phyloP scores from a whole-genome alignment of 805 yeast species.

The Scheffersomyces coipomensis region DNA sequence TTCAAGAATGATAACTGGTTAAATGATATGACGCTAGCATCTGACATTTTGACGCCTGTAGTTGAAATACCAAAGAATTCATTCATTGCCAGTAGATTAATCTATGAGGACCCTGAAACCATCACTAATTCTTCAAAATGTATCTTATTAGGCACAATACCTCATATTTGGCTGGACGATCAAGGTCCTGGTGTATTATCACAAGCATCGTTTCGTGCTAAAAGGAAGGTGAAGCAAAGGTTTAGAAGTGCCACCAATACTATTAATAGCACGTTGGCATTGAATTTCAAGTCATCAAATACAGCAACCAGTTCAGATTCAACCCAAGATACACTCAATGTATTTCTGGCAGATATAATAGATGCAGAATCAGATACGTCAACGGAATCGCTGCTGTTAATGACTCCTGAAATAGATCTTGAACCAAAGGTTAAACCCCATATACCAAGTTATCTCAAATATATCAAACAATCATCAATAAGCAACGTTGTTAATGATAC shows the following conservation, averaged over 20 bases:
- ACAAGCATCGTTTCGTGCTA: constrained; percentile 12
- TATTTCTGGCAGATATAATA: background rate
- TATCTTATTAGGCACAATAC: constrained; percentile 57
- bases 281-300: too few relatives aligned
- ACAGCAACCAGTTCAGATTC: background rate
- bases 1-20: background rate
- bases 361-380: background rate
- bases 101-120: constrained; percentile 49
- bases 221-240: constrained; percentile 10
- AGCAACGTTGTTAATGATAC: too few relatives aligned
- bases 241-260: constrained; percentile 5
- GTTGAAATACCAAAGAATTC: constrained; percentile 47
- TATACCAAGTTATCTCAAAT: too few relatives aligned
- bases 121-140: constrained; percentile 48
- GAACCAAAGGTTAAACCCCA: too few relatives aligned
- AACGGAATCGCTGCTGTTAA: background rate
- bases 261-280: background rate
- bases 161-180: constrained; percentile 52
- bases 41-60: background rate
- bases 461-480: too few relatives aligned
- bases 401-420: too few relatives aligned
- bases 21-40: background rate
- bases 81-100: constrained; percentile 60
- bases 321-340: background rate
- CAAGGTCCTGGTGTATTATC: constrained; percentile 22